Evolutionary conservation across 2,329 filamentous ascomycete species (phyloP), one percentile per base, ranked within the genome.

Genomic region (Cladophialophora chaetospira): DNA sequence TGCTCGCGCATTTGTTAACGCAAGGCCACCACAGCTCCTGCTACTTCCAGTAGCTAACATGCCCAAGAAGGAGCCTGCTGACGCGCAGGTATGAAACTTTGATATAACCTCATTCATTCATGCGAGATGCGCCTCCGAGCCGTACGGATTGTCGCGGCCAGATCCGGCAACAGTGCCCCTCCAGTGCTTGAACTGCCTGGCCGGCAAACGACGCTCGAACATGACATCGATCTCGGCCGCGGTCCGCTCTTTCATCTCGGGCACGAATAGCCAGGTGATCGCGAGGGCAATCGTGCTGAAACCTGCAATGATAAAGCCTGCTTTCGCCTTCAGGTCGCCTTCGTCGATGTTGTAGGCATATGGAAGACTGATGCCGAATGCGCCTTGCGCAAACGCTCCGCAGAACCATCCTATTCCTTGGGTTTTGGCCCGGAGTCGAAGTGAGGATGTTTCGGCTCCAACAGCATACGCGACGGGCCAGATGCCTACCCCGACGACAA

Each of bases 231-330:
- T 78, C 62, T 82, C 78, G 33, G 70, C 70, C 0, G 75, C 69
- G 1, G 68, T 77, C 17, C 78, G 68, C 3, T 77, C 77, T 66
- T 77, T 79, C 70, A 81, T 82, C 65, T 85, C 82, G 0, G 82
- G 82, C 0, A 84, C 69, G 31, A 71, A 70, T 9, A 73, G 68
- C 70, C 73, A 84, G 0, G 75, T 73, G 0, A 75, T 43, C 1
- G 69, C 54, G 3, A 64, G 36, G 1, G 61, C 69, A 0, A 74
- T 2, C 0, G 71, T 4, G 58, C 69, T 72, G n/a, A 72, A 60
- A 0, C 63, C 73, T 9, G 67, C 65, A 57, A 72, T 77, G 4
- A 76, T 68, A 53, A 77, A 77, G 0, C 72, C 75, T 0, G 71
- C 72, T 58, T 76, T 77, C 0, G 70, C 74, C 4, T 70, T 63